A percentile compares a stretch with the other conserved stretches of the same genome.
These are phyloP conservation scores for Xerocomellus chrysenteron DNA, from an alignment of 768 basidiomycete genomes.

Conservation along the genomic window DNA sequence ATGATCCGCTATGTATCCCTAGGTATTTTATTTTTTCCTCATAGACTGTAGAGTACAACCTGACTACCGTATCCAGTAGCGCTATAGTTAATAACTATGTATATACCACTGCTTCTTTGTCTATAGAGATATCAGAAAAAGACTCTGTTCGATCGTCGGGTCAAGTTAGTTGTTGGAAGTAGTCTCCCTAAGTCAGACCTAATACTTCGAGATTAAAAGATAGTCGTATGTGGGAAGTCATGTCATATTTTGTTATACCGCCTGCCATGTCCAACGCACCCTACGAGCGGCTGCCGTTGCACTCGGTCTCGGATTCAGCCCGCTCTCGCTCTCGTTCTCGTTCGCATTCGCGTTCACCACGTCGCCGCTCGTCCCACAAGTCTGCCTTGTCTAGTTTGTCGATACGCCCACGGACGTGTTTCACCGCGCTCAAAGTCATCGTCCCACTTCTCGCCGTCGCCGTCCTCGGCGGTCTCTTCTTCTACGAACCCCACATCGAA, in stretches of 20 bases:
- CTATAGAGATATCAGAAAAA: too few species aligned
- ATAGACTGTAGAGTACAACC: not conserved
- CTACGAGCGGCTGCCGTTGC: constrained; percentile 53
- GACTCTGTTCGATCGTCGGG: too few species aligned
- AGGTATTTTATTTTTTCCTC: not conserved
- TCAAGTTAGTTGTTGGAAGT: not conserved
- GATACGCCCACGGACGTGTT: constrained; percentile 37
- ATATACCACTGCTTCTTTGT: too few species aligned
- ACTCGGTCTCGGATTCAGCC: constrained; percentile 37
- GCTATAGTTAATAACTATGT: not conserved
- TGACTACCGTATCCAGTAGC: not conserved
- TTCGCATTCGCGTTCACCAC: constrained; percentile 29
- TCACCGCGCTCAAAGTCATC: constrained; percentile 43
- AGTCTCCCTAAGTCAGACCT: not conserved
- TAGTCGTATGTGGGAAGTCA: not conserved
- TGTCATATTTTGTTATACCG: not conserved
- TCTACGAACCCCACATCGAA: constrained; percentile 86
- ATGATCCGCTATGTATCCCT: too few species aligned
- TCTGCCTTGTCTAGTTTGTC: constrained; percentile 23
- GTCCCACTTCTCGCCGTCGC: constrained; percentile 39
- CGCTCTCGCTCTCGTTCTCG: constrained; percentile 20
- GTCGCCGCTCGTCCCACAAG: constrained; percentile 25
- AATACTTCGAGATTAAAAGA: too few species aligned
- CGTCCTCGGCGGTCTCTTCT: constrained; percentile 48
- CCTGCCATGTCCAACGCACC: constrained; percentile 38